These are phyloP conservation scores for Podospora pseudocomata DNA, from an alignment of 495 filamentous ascomycete genomes.

Conservation along the genomic window DNA sequence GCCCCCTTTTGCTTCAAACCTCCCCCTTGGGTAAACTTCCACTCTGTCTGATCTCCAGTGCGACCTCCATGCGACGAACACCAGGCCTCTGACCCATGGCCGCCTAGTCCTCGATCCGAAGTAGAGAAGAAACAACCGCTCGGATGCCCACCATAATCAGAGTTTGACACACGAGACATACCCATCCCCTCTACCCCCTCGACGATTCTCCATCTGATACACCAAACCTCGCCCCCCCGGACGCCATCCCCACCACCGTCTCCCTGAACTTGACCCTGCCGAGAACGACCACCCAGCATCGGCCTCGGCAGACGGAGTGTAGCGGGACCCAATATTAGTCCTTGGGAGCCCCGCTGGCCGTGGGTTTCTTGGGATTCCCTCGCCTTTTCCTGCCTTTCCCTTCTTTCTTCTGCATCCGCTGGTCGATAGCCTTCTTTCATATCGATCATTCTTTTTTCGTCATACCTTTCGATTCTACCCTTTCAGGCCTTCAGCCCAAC, in stretches of 20 bases:
- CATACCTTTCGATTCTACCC: slow-evolving; percentile 16
- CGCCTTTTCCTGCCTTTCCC: slow-evolving; percentile 29
- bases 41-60: slow-evolving; percentile 45
- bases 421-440: slow-evolving; percentile 49
- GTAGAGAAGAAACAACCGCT: slow-evolving; percentile 32
- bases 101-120: slow-evolving; percentile 17
- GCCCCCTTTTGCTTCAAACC: slow-evolving; percentile 31
- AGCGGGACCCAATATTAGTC: slow-evolving; percentile 40
- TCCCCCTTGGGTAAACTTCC: slow-evolving; percentile 34
- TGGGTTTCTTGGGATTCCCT: slow-evolving; percentile 26
- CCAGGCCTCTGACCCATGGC: slow-evolving; percentile 19
- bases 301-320: slow-evolving; percentile 7
- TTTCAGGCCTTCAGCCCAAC: slow-evolving; percentile 15
- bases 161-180: slow-evolving; percentile 40
- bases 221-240: slow-evolving; percentile 30
- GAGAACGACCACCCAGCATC: slow-evolving; percentile 17
- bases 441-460: slow-evolving; percentile 34
- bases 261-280: slow-evolving; percentile 4
- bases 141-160: slow-evolving; percentile 44
- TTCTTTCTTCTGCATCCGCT: slow-evolving; percentile 39
- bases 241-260: slow-evolving; percentile 19
- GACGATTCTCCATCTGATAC: slow-evolving; percentile 38
- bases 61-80: slow-evolving; percentile 36
- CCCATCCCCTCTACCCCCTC: slow-evolving; percentile 20
- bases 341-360: slow-evolving; percentile 32